Conservation (phyloP, 352 stramenopile species). For the Globisporangium lucens region DNA sequence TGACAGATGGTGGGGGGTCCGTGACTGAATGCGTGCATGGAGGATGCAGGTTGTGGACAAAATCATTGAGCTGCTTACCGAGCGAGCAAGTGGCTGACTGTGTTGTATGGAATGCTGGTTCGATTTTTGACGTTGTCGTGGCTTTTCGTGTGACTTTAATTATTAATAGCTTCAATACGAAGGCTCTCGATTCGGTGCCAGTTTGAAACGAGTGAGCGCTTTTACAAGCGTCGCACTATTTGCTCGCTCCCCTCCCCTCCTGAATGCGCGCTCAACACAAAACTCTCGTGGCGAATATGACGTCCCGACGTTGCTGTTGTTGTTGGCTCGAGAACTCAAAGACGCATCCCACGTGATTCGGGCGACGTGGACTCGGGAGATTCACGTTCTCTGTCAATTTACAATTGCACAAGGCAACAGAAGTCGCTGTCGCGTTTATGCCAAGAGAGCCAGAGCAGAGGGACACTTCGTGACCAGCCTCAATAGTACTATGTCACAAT, state of each 20-base stretch:
- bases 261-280: too few species aligned
- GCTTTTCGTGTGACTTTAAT: too few species aligned
- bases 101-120: background rate
- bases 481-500: too few species aligned
- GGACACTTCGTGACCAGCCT: background rate
- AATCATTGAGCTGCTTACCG: background rate
- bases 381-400: background rate
- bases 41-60: background rate
- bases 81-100: background rate
- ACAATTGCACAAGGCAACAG: background rate
- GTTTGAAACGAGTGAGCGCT: too few species aligned
- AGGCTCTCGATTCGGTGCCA: too few species aligned
- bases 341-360: slow-evolving; percentile 4
- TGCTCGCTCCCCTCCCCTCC: too few species aligned
- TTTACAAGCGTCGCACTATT: too few species aligned
- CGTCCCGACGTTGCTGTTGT: too few species aligned
- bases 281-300: too few species aligned
- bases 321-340: background rate
- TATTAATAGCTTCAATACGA: too few species aligned
- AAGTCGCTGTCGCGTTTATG: background rate
- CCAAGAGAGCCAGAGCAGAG: background rate
- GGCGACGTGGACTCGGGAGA: slow-evolving; percentile 9
- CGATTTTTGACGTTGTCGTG: background rate
- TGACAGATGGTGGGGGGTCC: background rate
- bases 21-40: slow-evolving; percentile 8